A percentile compares a stretch with the other conserved stretches of the same genome.
Evolutionary conservation across 192 early-diverging fungal genomes (phyloP).

Genomic region (Coemansia sp.): DNA sequence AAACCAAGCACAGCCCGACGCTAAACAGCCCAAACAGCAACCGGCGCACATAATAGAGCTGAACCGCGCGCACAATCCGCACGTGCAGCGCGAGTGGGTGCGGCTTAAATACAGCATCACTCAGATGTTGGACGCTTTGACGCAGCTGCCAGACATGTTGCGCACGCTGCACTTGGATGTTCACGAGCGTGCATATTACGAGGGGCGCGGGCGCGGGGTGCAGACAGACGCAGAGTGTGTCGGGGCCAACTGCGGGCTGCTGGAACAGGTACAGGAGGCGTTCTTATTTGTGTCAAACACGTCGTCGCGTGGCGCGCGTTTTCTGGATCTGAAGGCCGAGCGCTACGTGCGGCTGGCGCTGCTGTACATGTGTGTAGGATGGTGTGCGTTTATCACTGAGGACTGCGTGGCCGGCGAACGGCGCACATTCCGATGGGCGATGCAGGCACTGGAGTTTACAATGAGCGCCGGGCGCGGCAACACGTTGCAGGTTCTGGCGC

Average conservation of each 20-base stretch:
- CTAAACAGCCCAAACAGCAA: background rate
- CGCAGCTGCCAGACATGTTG: conserved; percentile 51
- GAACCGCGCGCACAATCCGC: conserved; percentile 43
- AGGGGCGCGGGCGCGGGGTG: conserved; percentile 7
- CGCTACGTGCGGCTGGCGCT: conserved; percentile 65
- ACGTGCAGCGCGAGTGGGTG: conserved; percentile 42
- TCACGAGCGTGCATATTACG: conserved; percentile 33
- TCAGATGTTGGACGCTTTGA: conserved; percentile 46
- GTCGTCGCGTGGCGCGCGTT: conserved; percentile 60
- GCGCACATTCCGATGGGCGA: conserved; percentile 80
- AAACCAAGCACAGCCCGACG: background rate
- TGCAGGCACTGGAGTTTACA: conserved; percentile 79
- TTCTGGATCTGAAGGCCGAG: conserved; percentile 60
- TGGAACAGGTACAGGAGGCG: conserved; percentile 49
- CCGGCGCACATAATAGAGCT: conserved; percentile 36
- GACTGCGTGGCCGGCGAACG: conserved; percentile 79
- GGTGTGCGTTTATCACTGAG: conserved; percentile 83
- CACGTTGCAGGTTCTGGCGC: conserved; percentile 66
- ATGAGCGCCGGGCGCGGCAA: conserved; percentile 73
- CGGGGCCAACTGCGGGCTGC: conserved; percentile 35
- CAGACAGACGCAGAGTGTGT: conserved; percentile 13
- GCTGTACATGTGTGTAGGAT: conserved; percentile 74
- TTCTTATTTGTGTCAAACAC: conserved; percentile 59
- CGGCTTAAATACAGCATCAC: conserved; percentile 43
- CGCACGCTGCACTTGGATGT: conserved; percentile 43